Evolutionary conservation across 2,329 filamentous ascomycete species (phyloP).

Genomic region (Alternaria gansuensis): DNA sequence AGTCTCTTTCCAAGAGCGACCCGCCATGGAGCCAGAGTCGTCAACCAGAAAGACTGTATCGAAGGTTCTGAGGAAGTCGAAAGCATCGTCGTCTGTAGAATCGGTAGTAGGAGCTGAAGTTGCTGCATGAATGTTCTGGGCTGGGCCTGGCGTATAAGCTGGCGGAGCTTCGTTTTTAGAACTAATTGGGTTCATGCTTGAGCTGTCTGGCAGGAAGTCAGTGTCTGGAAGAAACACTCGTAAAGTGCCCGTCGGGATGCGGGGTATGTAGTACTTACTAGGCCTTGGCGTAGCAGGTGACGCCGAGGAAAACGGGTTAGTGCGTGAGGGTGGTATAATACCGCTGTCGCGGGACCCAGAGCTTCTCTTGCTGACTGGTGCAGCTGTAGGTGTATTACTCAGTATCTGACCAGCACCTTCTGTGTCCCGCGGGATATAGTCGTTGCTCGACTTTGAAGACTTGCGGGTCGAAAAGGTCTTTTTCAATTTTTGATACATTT

Average conservation of each 20-base stretch:
- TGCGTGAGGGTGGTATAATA: slow-evolving; percentile 27
- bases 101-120: slow-evolving; percentile 10
- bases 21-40: slow-evolving; percentile 88
- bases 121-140: slow-evolving; percentile 11
- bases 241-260: background rate
- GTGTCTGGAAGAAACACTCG: background rate
- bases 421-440: slow-evolving; percentile 10
- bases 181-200: slow-evolving; percentile 41
- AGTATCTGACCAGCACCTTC: slow-evolving; percentile 12
- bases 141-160: slow-evolving; percentile 51
- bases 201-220: slow-evolving; percentile 31
- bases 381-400: slow-evolving; percentile 6
- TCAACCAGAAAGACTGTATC: slow-evolving; percentile 93
- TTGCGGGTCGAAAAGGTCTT: slow-evolving; percentile 29
- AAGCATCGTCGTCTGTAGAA: slow-evolving; percentile 62
- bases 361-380: slow-evolving; percentile 16
- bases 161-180: slow-evolving; percentile 54
- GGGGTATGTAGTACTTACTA: slow-evolving; percentile 39
- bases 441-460: slow-evolving; percentile 17
- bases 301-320: slow-evolving; percentile 32
- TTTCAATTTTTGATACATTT: slow-evolving; percentile 28
- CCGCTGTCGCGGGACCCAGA: slow-evolving; percentile 26
- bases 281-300: slow-evolving; percentile 52
- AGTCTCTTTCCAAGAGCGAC: slow-evolving; percentile 79
- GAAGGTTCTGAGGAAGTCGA: slow-evolving; percentile 78